These are phyloP conservation scores for Bruguiera gymnorhiza DNA, from an alignment of 345 rosid genomes.

Conservation along the genomic window DNA sequence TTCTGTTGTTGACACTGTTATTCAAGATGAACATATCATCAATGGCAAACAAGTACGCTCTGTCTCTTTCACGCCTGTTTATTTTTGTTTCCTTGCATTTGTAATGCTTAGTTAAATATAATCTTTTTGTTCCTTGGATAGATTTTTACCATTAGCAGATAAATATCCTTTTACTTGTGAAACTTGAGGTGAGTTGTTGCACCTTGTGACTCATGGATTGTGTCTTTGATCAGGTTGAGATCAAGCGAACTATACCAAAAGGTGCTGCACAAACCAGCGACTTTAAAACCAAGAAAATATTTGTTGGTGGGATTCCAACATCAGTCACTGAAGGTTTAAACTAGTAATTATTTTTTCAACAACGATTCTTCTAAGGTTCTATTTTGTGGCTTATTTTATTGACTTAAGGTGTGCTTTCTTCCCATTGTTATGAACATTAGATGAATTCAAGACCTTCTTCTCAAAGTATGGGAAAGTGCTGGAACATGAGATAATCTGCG, in stretches of 20 bases:
- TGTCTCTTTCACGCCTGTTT: not conserved
- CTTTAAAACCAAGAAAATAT: slow-evolving; percentile 90
- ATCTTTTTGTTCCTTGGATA: not conserved
- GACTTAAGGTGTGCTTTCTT: not conserved
- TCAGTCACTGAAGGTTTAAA: slow-evolving; percentile 72
- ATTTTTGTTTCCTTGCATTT: not conserved
- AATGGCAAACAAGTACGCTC: slow-evolving; percentile 73
- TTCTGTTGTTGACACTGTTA: slow-evolving; percentile 81
- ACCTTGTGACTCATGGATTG: no score
- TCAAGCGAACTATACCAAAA: slow-evolving; percentile 85
- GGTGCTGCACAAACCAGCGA: slow-evolving; percentile 74
- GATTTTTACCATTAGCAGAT: no score
- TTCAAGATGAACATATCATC: slow-evolving; percentile 66
- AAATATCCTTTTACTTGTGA: no score
- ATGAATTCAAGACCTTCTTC: slow-evolving; percentile 76
- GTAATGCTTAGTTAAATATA: not conserved
- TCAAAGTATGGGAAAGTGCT: slow-evolving; percentile 66
- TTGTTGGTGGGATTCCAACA: slow-evolving; percentile 96
- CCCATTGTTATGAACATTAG: slow-evolving; percentile 24
- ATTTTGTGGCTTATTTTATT: not conserved
- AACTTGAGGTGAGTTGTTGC: no score
- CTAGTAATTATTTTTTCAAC: not conserved
- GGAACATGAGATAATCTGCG: slow-evolving; percentile 87
- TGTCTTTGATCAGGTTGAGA: slow-evolving; percentile 65
- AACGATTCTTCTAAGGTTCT: not conserved